Percentiles rank a stretch among this genome's conserved stretches.
Conservation (phyloP, 2,329 filamentous ascomycete species). For the Taxawa tesnikishii region DNA sequence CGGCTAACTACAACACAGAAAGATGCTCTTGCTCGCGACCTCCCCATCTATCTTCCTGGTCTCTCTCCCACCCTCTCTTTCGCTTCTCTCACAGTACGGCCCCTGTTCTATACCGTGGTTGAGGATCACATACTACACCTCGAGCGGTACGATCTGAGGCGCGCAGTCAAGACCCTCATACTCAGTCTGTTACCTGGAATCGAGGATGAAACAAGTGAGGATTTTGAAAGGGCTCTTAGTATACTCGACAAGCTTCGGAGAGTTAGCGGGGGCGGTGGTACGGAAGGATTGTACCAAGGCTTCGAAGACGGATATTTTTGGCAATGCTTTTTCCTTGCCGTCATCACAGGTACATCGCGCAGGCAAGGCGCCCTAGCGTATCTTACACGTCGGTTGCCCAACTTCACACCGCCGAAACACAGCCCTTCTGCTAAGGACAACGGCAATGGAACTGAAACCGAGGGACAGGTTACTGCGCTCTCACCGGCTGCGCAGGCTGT, state of each 20-base stretch:
- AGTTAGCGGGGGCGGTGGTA: slow-evolving; percentile 42
- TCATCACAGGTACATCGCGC: slow-evolving; percentile 77
- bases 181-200: slow-evolving; percentile 80
- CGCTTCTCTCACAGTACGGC: slow-evolving; percentile 81
- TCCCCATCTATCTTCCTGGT: slow-evolving; percentile 81
- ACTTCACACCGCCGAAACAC: slow-evolving; percentile 37
- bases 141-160: slow-evolving; percentile 59
- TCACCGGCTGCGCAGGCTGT: slow-evolving; percentile 50
- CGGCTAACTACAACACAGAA: slow-evolving; percentile 14
- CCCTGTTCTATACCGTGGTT: slow-evolving; percentile 71
- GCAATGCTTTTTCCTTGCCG: slow-evolving; percentile 93
- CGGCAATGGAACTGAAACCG: not conserved
- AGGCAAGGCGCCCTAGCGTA: slow-evolving; percentile 82
- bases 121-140: slow-evolving; percentile 68
- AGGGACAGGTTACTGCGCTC: slow-evolving; percentile 18
- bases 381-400: slow-evolving; percentile 65
- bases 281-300: slow-evolving; percentile 37
- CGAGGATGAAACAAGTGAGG: slow-evolving; percentile 93
- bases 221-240: slow-evolving; percentile 78
- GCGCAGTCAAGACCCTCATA: slow-evolving; percentile 81
- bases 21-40: slow-evolving; percentile 56
- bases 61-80: slow-evolving; percentile 84
- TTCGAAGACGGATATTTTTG: slow-evolving; percentile 73
- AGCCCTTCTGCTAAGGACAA: slow-evolving; percentile 2
- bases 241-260: slow-evolving; percentile 68